phyloP scores from a whole-genome alignment of 106 monocot species.

The Xerophyta viscosa region DNA sequence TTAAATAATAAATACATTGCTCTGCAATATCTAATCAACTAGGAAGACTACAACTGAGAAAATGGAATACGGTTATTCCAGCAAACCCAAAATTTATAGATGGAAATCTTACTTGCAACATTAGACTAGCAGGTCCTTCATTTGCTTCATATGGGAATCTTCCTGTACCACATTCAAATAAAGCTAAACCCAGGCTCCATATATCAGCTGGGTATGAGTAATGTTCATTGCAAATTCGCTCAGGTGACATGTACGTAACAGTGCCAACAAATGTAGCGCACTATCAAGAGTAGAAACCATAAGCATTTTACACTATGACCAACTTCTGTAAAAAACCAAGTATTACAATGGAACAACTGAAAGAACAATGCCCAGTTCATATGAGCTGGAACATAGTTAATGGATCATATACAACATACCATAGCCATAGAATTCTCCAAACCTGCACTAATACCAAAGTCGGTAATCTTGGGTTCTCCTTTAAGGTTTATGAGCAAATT shows the following conservation, averaged over 20 bases:
- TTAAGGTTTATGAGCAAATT: conserved; percentile 96
- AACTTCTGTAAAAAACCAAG: not conserved
- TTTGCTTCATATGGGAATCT: conserved; percentile 83
- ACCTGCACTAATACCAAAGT: conserved; percentile 97
- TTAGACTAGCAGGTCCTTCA: conserved; percentile 94
- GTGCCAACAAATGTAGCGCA: conserved; percentile 99
- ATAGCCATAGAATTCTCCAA: conserved; percentile 84
- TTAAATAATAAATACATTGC: no score
- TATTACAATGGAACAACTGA: not conserved
- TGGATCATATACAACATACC: conserved; percentile 33
- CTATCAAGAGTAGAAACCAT: conserved; percentile 24
- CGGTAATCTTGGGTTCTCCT: conserved; percentile 90
- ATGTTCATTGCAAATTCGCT: conserved; percentile 84
- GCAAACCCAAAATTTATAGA: not conserved
- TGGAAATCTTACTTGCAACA: conserved; percentile 78
- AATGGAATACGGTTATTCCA: no score
- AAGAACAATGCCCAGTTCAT: no score
- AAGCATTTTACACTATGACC: not conserved
- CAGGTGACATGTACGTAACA: conserved; percentile 99
- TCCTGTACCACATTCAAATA: conserved; percentile 95
- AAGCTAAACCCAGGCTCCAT: conserved; percentile 89
- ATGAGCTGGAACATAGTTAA: not conserved
- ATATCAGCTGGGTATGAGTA: conserved; percentile 98
- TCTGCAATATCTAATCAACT: no score
- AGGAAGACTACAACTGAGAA: no score